Evolutionary conservation across 2,329 filamentous ascomycete genomes (phyloP).

Genomic region (Sporothrix humicola): DNA sequence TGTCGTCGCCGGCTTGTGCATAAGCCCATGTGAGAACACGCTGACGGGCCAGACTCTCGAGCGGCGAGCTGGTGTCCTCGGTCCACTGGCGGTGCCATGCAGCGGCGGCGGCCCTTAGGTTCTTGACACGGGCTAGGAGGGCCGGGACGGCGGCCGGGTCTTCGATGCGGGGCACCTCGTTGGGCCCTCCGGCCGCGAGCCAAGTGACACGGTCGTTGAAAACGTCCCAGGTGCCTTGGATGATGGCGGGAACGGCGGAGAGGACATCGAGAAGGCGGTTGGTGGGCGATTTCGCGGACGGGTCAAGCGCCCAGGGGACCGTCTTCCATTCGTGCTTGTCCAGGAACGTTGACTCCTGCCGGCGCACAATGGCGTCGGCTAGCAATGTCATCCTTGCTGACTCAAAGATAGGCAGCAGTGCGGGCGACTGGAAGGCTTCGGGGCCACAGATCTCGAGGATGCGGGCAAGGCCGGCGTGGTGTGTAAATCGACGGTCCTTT

Average conservation of each 20-base stretch:
- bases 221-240: constrained; percentile 36
- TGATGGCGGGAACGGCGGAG: constrained; percentile 38
- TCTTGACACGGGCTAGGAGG: constrained; percentile 32
- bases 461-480: constrained; percentile 41
- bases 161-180: constrained; percentile 31
- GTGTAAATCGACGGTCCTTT: constrained; percentile 41
- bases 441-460: constrained; percentile 42
- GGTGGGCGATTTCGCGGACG: constrained; percentile 36
- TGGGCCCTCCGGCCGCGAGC: constrained; percentile 29
- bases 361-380: constrained; percentile 40
- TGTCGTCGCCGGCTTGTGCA: constrained; percentile 31
- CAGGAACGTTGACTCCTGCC: constrained; percentile 38
- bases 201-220: constrained; percentile 36
- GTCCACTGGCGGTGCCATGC: constrained; percentile 37
- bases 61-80: background rate
- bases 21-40: constrained; percentile 37
- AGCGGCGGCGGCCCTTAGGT: constrained; percentile 11
- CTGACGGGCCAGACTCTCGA: constrained; percentile 16
- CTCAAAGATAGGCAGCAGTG: constrained; percentile 40
- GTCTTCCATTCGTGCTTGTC: constrained; percentile 39
- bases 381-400: constrained; percentile 41
- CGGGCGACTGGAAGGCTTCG: constrained; percentile 39
- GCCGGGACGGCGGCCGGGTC: constrained; percentile 28
- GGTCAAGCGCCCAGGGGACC: constrained; percentile 38
- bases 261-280: constrained; percentile 40